phyloP scores from a whole-genome alignment of 148 eudicot genomes.

The Persicaria tinctoria region DNA sequence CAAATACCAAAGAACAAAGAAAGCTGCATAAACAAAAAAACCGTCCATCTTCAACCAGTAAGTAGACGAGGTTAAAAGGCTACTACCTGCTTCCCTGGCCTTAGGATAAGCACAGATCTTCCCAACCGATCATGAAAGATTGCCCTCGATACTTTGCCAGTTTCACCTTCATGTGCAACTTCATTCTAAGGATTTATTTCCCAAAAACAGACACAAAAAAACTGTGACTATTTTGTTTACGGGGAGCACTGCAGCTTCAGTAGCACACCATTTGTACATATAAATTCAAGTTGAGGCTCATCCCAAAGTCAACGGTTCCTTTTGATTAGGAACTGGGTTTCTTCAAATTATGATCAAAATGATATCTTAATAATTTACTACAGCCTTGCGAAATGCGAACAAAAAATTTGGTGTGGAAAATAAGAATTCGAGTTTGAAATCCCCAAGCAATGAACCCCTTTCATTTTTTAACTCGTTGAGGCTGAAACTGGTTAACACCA shows the following conservation, averaged over 20 bases:
- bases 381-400: not conserved
- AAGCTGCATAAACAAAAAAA: not conserved
- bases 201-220: not conserved
- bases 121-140: conserved; percentile 69
- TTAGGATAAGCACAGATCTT: conserved; percentile 84
- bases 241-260: not conserved
- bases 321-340: not conserved
- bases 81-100: conserved; percentile 91
- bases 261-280: not conserved
- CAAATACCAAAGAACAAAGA: conserved; percentile 11
- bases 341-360: not conserved
- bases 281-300: not conserved
- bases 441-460: not conserved
- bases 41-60: not conserved
- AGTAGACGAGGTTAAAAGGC: not conserved
- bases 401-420: not conserved
- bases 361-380: not conserved
- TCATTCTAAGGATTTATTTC: conserved; percentile 45
- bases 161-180: conserved; percentile 86
- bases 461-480: no score
- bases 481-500: no score
- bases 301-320: not conserved
- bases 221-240: not conserved
- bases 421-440: not conserved
- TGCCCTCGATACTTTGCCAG: conserved; percentile 82